A percentile compares a stretch with the other conserved stretches of the same genome.
These are phyloP conservation scores for Podosphaera fusca DNA, from an alignment of 2,329 filamentous ascomycete species.

Conservation along the genomic window DNA sequence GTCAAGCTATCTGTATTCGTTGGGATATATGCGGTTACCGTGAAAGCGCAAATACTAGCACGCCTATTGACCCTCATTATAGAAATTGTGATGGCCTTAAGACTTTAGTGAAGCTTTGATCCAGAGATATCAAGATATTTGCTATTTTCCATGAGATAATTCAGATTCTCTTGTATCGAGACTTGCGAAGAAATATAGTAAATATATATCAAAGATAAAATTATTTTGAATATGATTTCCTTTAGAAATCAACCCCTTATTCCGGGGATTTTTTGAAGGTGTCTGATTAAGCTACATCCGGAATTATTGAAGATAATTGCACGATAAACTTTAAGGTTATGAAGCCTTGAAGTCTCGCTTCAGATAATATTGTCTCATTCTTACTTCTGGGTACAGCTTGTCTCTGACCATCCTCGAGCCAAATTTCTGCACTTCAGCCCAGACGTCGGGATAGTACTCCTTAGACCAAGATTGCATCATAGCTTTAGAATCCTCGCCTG, in stretches of 20 bases:
- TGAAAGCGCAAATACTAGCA: too few relatives aligned
- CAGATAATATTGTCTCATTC: not conserved
- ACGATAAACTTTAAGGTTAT: not conserved
- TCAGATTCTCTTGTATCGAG: not conserved
- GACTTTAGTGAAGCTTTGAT: too few relatives aligned
- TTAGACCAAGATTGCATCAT: slow-evolving; percentile 55
- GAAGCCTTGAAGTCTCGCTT: not conserved
- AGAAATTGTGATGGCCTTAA: too few relatives aligned
- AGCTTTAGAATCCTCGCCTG: slow-evolving; percentile 38
- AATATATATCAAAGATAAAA: not conserved
- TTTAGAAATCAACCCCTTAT: not conserved
- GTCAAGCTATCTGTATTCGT: too few relatives aligned
- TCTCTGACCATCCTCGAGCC: slow-evolving; percentile 6
- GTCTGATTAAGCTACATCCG: not conserved
- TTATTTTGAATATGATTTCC: not conserved
- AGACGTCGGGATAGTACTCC: slow-evolving; percentile 40
- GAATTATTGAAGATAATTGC: not conserved
- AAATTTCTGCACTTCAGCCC: slow-evolving; percentile 32
- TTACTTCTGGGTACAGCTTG: not conserved
- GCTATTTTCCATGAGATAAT: not conserved
- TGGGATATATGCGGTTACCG: too few relatives aligned
- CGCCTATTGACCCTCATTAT: too few relatives aligned
- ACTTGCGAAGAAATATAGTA: not conserved
- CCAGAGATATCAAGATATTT: too few relatives aligned
- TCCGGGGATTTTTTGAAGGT: not conserved